Percentiles rank a stretch among this genome's conserved stretches.
Evolutionary conservation across 78 protist species (phyloP).

Genomic region (Dictyostelium intermedium): DNA sequence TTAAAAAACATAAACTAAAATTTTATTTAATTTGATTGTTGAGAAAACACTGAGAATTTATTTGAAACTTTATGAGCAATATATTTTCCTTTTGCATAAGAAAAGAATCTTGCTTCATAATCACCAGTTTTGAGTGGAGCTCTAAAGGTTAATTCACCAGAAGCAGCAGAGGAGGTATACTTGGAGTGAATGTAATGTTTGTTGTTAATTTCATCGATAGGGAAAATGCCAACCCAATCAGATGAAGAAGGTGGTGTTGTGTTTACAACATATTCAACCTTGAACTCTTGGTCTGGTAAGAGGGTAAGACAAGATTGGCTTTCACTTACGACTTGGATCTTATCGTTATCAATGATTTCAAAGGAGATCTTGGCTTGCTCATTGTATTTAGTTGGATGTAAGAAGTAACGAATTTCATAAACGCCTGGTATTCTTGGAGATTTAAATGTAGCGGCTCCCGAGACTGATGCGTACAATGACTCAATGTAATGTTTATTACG

Average conservation of each 20-base stretch:
- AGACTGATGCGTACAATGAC: not conserved
- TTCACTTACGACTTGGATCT: not conserved
- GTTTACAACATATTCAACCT: slow-evolving; percentile 49
- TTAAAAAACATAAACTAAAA: not conserved
- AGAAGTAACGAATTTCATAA: slow-evolving; percentile 53
- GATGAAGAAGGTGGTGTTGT: slow-evolving; percentile 28
- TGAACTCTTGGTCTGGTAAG: slow-evolving; percentile 19
- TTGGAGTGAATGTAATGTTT: slow-evolving; percentile 44
- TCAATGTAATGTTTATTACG: slow-evolving; percentile 54
- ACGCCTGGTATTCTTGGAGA: slow-evolving; percentile 59
- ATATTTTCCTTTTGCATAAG: slow-evolving; percentile 51
- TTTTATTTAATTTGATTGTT: not conserved
- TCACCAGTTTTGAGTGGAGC: slow-evolving; percentile 50
- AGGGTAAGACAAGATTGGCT: not conserved
- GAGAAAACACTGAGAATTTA: not conserved
- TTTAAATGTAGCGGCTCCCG: slow-evolving; percentile 7
- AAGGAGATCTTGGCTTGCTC: slow-evolving; percentile 47
- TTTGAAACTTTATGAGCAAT: slow-evolving; percentile 9
- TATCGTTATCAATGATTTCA: slow-evolving; percentile 26
- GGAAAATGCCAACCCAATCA: slow-evolving; percentile 69
- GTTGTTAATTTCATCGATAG: slow-evolving; percentile 31
- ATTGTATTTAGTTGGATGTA: slow-evolving; percentile 72
- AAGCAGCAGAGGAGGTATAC: slow-evolving; percentile 45
- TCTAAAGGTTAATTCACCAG: slow-evolving; percentile 22
- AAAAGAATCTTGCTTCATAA: slow-evolving; percentile 69